Evolutionary conservation across 768 basidiomycete species (phyloP), one percentile per base, ranked within the genome.

Genomic region (Xanthoconium stramineum): DNA sequence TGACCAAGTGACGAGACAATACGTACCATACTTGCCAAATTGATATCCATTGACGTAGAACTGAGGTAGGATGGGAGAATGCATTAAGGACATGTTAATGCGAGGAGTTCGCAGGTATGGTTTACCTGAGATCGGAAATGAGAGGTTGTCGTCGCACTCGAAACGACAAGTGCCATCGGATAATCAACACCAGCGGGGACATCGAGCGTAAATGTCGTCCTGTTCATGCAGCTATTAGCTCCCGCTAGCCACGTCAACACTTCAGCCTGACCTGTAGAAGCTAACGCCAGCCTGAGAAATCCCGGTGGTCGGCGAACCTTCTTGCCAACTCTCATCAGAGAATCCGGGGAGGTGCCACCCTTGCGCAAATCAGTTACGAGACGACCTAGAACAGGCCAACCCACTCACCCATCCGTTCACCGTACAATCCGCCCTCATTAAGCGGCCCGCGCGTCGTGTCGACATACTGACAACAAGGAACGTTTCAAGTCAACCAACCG

Each of bases 271-370:
- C 78, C 78, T 75, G 58, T 76, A 82, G 66, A 82, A 80, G 49
- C 66, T 69, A 36, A 81, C 79, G 24, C 81, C 81, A 8, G 79
- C 74, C 9, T 69, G 58, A 6, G 72, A 66, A 37, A 76, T 73
- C 30, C 79, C 80, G 2, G 57, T 62, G 10, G 74, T 78, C 1
- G 81, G 80, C 12, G 70, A 72, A 4, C 77, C 72, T 30, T 58
- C 51, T 12, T 69, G 61, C 83, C 83, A 84, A 1, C 55, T 57
- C 12, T 72, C 67, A 52, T 82, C 80, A 43, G 81, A 69, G 65
- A 80, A 82, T 32, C 73, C 77, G 20, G 83, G 83, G n/a, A 84
- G 73, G 61, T 85, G 83, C 79, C 81, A 83, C 36, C 82, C 65
- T 55, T 52, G 28, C 12, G 19, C 36, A n/a, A 9, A 17, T 69